Evolutionary conservation across 257 asterid species (phyloP).

Genomic region (Coffea canephora): DNA sequence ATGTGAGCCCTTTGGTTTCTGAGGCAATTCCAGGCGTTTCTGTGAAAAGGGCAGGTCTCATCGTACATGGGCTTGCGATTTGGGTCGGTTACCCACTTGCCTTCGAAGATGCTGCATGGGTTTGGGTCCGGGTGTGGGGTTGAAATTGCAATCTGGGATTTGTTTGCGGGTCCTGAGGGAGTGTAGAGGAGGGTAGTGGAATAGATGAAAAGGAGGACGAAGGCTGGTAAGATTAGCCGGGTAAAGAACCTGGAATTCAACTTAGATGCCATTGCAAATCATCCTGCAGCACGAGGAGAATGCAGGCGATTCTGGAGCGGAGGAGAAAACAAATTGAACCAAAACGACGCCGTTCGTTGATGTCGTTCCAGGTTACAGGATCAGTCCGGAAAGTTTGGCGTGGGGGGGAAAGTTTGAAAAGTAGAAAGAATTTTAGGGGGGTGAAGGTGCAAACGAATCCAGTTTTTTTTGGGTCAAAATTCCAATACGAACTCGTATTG

Average conservation of each 20-base stretch:
- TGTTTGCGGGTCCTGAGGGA: slow-evolving; percentile 14
- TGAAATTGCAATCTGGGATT: slow-evolving; percentile 23
- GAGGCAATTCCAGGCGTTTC: slow-evolving; percentile 91
- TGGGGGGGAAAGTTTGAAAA: too few relatives aligned
- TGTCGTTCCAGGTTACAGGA: too few relatives aligned
- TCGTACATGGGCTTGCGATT: slow-evolving; percentile 67
- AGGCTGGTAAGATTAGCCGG: slow-evolving; percentile 53
- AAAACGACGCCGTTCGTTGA: too few relatives aligned
- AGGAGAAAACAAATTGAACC: not conserved
- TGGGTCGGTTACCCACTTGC: slow-evolving; percentile 72
- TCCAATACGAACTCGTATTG: too few relatives aligned
- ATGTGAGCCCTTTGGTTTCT: slow-evolving; percentile 63
- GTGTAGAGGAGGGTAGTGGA: slow-evolving; percentile 52
- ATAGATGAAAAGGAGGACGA: slow-evolving; percentile 65
- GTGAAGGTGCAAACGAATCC: too few relatives aligned
- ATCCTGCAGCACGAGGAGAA: not conserved
- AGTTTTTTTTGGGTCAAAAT: too few relatives aligned
- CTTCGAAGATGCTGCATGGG: slow-evolving; percentile 68
- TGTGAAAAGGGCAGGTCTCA: slow-evolving; percentile 84
- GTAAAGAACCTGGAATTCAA: slow-evolving; percentile 44
- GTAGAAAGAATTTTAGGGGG: too few relatives aligned
- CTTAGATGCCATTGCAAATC: slow-evolving; percentile 15
- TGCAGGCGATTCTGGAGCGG: too few relatives aligned
- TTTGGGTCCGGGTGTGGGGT: slow-evolving; percentile 19
- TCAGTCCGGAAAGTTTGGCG: too few relatives aligned